Conservation (phyloP, 208 protist species). For the Wallacemonas sp. region DNA sequence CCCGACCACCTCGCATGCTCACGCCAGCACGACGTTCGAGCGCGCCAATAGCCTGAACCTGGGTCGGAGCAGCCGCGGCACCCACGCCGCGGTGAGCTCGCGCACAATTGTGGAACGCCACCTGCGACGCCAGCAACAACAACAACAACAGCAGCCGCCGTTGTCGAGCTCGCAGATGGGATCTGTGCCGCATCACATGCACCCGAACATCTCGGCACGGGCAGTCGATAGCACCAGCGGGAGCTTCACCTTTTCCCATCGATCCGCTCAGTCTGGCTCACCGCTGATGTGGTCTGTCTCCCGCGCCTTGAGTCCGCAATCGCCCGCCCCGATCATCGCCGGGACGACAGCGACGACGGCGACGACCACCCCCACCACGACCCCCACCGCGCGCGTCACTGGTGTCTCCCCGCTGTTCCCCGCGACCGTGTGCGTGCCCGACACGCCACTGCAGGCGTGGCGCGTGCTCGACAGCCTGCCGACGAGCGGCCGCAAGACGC, state of each 20-base stretch:
- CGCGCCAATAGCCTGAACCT: constrained; percentile 4
- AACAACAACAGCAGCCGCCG: constrained; percentile 2
- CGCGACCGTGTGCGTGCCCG: neutral
- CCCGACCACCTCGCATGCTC: neutral
- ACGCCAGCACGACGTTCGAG: neutral
- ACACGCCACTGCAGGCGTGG: neutral
- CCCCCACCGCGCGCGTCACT: too few relatives aligned
- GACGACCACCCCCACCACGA: neutral
- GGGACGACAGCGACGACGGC: neutral
- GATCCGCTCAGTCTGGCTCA: neutral
- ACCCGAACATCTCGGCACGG: neutral
- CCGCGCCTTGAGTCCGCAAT: constrained; percentile 1
- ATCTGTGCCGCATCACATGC: neutral
- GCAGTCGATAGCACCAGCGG: neutral
- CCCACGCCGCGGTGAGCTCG: neutral
- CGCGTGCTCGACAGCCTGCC: neutral
- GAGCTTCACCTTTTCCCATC: neutral
- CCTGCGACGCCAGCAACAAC: constrained; percentile 5
- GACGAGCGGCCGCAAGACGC: neutral
- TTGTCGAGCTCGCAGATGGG: too few relatives aligned
- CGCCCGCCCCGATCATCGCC: neutral
- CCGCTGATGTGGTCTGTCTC: neutral
- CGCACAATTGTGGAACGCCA: constrained; percentile 1
- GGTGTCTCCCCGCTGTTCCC: neutral
- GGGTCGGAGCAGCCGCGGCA: neutral